Evolutionary conservation across 1,284 basidiomycete genomes (phyloP).

Genomic region (Ganoderma meredithae): DNA sequence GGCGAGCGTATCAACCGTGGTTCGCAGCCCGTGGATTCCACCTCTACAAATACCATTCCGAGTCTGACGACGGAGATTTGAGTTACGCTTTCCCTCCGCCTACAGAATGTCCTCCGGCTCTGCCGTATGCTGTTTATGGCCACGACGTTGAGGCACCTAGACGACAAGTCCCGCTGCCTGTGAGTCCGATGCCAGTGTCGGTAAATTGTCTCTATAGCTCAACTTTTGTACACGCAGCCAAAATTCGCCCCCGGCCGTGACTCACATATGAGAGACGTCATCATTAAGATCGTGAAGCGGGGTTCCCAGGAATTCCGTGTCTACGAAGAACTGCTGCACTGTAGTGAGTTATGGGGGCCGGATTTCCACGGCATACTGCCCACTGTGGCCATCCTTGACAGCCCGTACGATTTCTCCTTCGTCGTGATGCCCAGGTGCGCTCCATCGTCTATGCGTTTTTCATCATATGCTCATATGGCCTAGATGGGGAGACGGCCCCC

Average conservation of each 20-base stretch:
- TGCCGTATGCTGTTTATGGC: neutral
- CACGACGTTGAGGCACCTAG: neutral
- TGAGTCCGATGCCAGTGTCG: no score
- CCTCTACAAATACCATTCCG: neutral
- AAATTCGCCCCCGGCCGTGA: constrained; percentile 8
- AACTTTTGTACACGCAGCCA: neutral
- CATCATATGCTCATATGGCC: neutral
- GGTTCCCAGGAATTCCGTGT: neutral
- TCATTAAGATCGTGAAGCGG: constrained; percentile 12
- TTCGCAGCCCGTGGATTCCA: neutral
- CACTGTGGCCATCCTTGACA: constrained; percentile 14
- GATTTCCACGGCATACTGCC: constrained; percentile 6
- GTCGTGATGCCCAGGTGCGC: constrained; percentile 23
- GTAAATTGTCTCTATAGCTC: no score
- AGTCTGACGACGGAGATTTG: neutral
- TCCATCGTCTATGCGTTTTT: neutral
- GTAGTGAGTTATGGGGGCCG: neutral
- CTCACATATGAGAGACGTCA: constrained; percentile 4
- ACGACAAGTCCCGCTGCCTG: no score
- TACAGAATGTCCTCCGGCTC: neutral
- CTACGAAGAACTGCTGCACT: neutral
- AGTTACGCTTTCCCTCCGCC: neutral
- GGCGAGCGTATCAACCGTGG: neutral
- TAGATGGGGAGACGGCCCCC: constrained; percentile 9
- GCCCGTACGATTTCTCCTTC: constrained; percentile 12